A percentile compares a stretch with the other conserved stretches of the same genome.
Conservation (phyloP, 1,284 basidiomycete genomes). For the Irpex sp. region DNA sequence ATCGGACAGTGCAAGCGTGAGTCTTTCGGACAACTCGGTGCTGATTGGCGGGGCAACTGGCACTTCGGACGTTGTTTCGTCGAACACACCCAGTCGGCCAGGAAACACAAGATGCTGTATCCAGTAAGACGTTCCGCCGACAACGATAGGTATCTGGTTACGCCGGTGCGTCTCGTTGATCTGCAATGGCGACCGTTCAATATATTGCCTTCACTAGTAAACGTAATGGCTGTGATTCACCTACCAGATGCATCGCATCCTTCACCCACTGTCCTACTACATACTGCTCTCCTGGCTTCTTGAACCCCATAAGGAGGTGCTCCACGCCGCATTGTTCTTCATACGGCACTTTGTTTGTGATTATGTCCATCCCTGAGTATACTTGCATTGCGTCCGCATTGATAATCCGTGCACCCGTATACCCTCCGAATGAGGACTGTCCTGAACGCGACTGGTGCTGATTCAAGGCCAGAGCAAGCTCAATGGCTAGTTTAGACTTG, state of each 20-base stretch:
- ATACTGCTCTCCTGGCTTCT: constrained; percentile 82
- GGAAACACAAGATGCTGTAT: constrained; percentile 90
- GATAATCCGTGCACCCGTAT: constrained; percentile 71
- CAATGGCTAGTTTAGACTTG: constrained; percentile 90
- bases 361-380: constrained; percentile 88
- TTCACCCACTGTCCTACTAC: constrained; percentile 82
- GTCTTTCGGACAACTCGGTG: constrained; percentile 25
- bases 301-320: constrained; percentile 88
- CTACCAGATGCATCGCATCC: constrained; percentile 65
- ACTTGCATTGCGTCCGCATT: constrained; percentile 99
- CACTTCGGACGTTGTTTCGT: background rate
- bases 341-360: constrained; percentile 90
- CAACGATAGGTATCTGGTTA: constrained; percentile 77
- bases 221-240: constrained; percentile 21
- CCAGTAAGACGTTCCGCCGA: constrained; percentile 97
- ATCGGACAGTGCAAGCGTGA: constrained; percentile 33
- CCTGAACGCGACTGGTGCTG: constrained; percentile 13
- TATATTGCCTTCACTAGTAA: background rate
- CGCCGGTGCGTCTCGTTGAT: constrained; percentile 62
- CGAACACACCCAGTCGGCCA: constrained; percentile 48
- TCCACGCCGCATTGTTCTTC: constrained; percentile 77
- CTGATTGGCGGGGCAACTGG: constrained; percentile 2
- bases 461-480: constrained; percentile 67
- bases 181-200: constrained; percentile 32
- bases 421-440: constrained; percentile 24